These are phyloP conservation scores for Cytospora schulzeri DNA, from an alignment of 2,329 filamentous ascomycete species.

Conservation along the genomic window DNA sequence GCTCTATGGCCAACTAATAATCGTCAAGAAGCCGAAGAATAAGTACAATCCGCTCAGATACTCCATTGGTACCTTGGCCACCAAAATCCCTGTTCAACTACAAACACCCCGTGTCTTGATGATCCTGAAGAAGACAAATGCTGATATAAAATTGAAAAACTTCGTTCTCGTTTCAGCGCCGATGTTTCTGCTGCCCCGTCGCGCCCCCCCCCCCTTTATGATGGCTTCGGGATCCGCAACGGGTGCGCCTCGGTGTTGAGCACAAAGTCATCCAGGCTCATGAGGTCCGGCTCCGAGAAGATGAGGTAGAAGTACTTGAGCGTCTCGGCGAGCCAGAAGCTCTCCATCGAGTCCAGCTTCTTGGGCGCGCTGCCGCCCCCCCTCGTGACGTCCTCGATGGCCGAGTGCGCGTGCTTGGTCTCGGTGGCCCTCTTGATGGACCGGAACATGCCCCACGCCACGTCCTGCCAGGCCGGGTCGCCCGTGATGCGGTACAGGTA, in stretches of 20 bases:
- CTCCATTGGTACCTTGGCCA: not conserved
- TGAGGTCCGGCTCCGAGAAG: conserved; percentile 63
- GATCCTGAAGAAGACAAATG: not conserved
- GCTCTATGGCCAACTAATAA: not conserved
- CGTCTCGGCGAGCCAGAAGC: conserved; percentile 76
- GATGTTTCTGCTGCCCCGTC: not conserved
- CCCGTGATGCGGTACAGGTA: conserved; percentile 55
- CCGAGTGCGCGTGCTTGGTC: conserved; percentile 47
- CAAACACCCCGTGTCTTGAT: not conserved
- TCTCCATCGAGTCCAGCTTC: conserved; percentile 49
- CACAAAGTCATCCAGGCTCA: conserved; percentile 73
- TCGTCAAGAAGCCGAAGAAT: not conserved
- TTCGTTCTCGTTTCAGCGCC: too few relatives aligned
- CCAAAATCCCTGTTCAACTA: too few relatives aligned
- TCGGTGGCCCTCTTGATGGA: conserved; percentile 45
- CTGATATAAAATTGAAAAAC: not conserved
- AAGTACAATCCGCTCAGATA: not conserved
- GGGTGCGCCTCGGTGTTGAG: conserved; percentile 62
- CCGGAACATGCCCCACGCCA: conserved; percentile 53
- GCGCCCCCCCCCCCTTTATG: not conserved
- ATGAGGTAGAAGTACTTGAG: conserved; percentile 78
- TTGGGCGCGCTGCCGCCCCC: conserved; percentile 40
- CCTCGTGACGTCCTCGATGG: conserved; percentile 42
- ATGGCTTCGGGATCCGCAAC: conserved; percentile 35
- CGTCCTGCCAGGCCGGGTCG: conserved; percentile 45